These are phyloP conservation scores for Kwoniella dendrophila DNA, from an alignment of 768 basidiomycete genomes.

Conservation along the genomic window DNA sequence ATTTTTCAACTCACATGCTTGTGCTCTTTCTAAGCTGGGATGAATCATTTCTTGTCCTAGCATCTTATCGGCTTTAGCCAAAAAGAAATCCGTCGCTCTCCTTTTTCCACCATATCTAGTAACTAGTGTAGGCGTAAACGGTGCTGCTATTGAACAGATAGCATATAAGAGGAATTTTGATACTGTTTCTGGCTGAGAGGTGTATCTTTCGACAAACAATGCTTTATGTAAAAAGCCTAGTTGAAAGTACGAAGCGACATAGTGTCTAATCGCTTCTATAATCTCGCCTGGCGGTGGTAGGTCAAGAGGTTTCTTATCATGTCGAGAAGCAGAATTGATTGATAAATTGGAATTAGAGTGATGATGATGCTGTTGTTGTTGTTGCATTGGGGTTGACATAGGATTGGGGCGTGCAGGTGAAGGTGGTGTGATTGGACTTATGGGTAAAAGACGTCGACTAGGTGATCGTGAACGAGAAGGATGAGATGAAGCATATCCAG, in stretches of 20 bases:
- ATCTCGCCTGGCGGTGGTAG: conserved; percentile 21
- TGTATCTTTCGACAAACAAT: conserved; percentile 28
- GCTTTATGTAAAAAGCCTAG: conserved; percentile 33
- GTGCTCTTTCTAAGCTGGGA: conserved; percentile 27
- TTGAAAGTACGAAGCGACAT: conserved; percentile 23
- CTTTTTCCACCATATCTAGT: conserved; percentile 24
- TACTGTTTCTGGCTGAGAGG: conserved; percentile 4
- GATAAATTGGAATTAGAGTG: too few species aligned
- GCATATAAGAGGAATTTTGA: conserved; percentile 23
- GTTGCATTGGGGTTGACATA: background rate
- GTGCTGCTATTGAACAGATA: conserved; percentile 30
- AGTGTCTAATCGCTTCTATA: conserved; percentile 22
- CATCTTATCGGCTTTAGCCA: conserved; percentile 12
- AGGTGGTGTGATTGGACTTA: background rate
- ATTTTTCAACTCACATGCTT: conserved; percentile 22
- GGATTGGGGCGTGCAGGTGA: conserved; percentile 7
- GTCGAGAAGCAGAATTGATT: too few species aligned
- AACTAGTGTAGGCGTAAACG: conserved; percentile 24
- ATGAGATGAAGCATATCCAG: conserved; percentile 8
- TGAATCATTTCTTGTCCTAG: conserved; percentile 21
- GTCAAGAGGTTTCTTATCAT: background rate
- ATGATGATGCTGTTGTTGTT: too few species aligned
- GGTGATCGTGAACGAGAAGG: conserved; percentile 6
- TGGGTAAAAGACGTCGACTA: background rate
- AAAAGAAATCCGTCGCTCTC: conserved; percentile 25